Percentiles rank a stretch among this genome's conserved stretches.
Evolutionary conservation across 345 rosid species (phyloP).

Genomic region (Pelargonium nanum): DNA sequence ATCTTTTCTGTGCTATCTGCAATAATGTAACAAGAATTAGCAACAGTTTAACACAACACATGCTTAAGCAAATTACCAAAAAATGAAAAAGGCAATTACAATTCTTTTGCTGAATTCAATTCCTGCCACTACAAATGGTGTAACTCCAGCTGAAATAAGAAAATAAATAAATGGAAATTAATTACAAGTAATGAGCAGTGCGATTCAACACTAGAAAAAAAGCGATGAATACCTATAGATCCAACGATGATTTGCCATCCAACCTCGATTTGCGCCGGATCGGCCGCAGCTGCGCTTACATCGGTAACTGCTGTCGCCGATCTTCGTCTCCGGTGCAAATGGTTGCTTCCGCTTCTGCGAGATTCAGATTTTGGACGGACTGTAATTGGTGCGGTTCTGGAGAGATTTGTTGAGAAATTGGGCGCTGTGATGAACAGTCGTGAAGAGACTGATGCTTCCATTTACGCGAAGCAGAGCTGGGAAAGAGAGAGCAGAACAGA

Average conservation of each 20-base stretch:
- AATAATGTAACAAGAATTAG: neutral
- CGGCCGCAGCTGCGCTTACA: constrained; percentile 28
- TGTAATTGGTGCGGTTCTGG: no score
- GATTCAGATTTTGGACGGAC: no score
- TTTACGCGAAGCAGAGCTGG: constrained; percentile 5
- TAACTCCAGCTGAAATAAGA: constrained; percentile 52
- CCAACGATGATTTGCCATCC: constrained; percentile 78
- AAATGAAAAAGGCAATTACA: constrained; percentile 20
- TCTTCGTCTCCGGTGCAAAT: constrained; percentile 10
- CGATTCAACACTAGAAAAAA: neutral
- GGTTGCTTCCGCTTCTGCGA: constrained; percentile 7
- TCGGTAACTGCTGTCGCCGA: constrained; percentile 18
- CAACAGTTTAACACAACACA: no score
- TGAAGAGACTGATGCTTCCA: constrained; percentile 31
- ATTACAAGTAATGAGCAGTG: neutral
- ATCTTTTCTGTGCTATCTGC: constrained; percentile 72
- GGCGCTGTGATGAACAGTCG: constrained; percentile 15
- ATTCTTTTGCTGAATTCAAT: constrained; percentile 89
- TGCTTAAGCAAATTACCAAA: no score
- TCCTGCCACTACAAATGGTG: constrained; percentile 77
- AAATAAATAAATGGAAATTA: neutral
- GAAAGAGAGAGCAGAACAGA: neutral
- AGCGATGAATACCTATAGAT: constrained; percentile 34
- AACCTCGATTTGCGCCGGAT: constrained; percentile 32
- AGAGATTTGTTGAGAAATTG: no score